Base-by-base conservation (phyloP, 371 early-diverging fungal species). In the Actinomortierella ambigua region DNA sequence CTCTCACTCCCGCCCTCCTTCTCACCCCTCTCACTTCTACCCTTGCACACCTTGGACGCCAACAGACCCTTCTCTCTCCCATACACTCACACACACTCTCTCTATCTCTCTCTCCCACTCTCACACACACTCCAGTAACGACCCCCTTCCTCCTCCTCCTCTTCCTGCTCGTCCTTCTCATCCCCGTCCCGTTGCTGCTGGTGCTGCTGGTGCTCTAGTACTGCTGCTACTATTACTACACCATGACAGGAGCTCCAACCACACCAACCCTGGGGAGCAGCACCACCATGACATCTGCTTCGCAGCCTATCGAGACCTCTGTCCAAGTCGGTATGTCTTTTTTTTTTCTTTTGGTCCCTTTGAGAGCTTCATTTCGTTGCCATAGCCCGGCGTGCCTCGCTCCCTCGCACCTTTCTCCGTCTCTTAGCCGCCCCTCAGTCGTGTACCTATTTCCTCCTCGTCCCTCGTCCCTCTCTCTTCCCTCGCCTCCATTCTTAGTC, bases 301-400 rank as follows among this genome's bases (percentile, higher is more conserved):
- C 66, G 50, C 63, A 50, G 44, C 56, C 70, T 23, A 44, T 71
- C 39, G 73, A 66, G 63, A 71, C 73, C 60, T 71, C 73, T 53
- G 73, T 71, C 27, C 73, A 71, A 71, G 73, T 71, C 40, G 73
- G 73, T 71, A 66, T 15, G 66, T 54, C 7, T 29, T 24, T 28
- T 6, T 11, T 11, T 17, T 43, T 22, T 17, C 26, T 42, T 26
- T 18, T 18, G 29, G 24, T 47, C 34, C 23, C 54, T 40, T n/a
- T 47, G 7, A 20, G n/a, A n/a, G n/a, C n/a, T 13, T 51, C 23
- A 34, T 22, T 18, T 22, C 20, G 17, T 14, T n/a, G 5, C 34
- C 9, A 34, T 18, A 15, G 34, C 48, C 49, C n/a, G 48, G 11
- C 22, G 9, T 22, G 22, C 24, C 24, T 22, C 48, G 15, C 22